Evolutionary conservation across 139 green algal species (phyloP).

Genomic region (Desmodesmus armatus): DNA sequence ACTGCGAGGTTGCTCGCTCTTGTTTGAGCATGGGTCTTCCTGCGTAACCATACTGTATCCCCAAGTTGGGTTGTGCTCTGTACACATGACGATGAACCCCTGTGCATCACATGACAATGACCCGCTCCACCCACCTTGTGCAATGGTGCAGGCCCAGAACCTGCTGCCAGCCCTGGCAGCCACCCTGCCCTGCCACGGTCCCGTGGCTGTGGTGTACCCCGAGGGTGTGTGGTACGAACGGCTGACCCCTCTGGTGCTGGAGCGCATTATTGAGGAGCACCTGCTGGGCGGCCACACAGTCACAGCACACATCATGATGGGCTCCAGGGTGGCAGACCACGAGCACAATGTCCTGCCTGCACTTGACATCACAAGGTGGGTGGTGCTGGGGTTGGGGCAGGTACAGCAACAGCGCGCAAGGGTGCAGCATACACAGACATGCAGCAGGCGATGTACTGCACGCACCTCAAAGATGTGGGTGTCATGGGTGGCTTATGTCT

Average conservation of each 20-base stretch:
- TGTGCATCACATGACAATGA: no score
- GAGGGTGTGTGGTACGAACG: conserved; percentile 43
- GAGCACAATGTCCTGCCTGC: conserved; percentile 8
- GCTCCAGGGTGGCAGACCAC: neutral
- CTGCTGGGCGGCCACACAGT: conserved; percentile 37
- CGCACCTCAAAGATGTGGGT: no score
- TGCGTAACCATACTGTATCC: no score
- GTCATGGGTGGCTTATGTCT: neutral
- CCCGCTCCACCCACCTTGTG: no score
- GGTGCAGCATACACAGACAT: no score
- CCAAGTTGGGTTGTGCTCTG: no score
- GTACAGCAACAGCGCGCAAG: no score
- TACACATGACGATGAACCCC: no score
- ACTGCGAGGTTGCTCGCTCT: no score
- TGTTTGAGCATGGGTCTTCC: no score
- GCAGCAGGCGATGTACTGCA: no score
- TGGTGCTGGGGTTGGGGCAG: neutral
- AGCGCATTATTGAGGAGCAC: conserved; percentile 45
- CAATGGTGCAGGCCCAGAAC: conserved; percentile 29
- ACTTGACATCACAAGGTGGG: conserved; percentile 30
- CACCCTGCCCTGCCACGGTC: conserved; percentile 36
- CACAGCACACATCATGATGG: conserved; percentile 10
- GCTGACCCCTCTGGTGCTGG: conserved; percentile 33
- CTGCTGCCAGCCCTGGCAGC: conserved; percentile 27
- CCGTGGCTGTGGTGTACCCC: conserved; percentile 34